Evolutionary conservation across 805 yeast genomes (phyloP), one percentile per base, ranked within the genome.

Genomic region (Kodamaea kakaduensis): DNA sequence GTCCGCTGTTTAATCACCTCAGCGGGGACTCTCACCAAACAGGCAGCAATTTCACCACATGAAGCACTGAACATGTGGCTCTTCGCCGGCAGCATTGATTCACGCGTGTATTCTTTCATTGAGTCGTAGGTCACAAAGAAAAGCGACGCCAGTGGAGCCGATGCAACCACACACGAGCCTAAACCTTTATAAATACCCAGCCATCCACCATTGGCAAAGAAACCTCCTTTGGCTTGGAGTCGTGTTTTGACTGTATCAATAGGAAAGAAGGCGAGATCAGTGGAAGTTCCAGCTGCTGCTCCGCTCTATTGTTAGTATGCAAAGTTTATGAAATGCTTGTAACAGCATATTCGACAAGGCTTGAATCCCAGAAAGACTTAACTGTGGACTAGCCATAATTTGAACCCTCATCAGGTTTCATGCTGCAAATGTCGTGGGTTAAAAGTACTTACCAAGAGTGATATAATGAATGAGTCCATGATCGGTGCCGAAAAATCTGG

Each of bases 1-100:
- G 97, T 84, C 39, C 97, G 70, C 61, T 93, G 98, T 60, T 93
- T 93, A 48, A 93, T 78, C 17, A 93, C 95, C 55, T 93, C 99
- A 0, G 95, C 94, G 0, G 99, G 99, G 0, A 93, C 99, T 39
- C 99, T 70, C 1, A 93, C 93, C 39, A 82, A 60, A 58, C 99
- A 93, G 0, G 98, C 98, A 1, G 93, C 82, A 10, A 88, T 69
- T 54, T 93, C 99, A 38, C 98, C 98, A 9, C 79, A 51, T 1
- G 95, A 82, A 1, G 97, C 96, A 16, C 93, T 69, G 2, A 76
- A 40, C 97, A 93, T 93, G 52, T 93, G 97, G 2, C 81, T 72
- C 25, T 41, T 23, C 7, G 56, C 49, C 12, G 38, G 13, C 36
- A 51, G 46, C 31, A 58, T 40, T 31, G 42, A 44, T 27, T 57